These are phyloP conservation scores for Alectoria sarmentosa DNA, from an alignment of 495 filamentous ascomycete species.

Conservation along the genomic window DNA sequence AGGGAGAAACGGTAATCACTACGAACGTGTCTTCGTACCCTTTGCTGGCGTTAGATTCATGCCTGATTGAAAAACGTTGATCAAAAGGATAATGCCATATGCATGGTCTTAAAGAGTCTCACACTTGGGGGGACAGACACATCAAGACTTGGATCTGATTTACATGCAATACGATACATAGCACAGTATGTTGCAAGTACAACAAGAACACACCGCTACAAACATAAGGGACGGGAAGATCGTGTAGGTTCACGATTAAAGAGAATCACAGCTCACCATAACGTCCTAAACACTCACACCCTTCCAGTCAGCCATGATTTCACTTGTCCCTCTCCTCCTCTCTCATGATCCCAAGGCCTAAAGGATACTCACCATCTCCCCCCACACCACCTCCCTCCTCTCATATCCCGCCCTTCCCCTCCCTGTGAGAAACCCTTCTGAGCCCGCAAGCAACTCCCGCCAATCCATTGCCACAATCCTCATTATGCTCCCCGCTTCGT, in stretches of 20 bases:
- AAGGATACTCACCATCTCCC: slow-evolving; percentile 64
- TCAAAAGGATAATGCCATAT: neutral
- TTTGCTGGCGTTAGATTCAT: slow-evolving; percentile 1
- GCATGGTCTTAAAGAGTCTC: neutral
- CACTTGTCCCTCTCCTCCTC: neutral
- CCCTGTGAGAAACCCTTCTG: slow-evolving; percentile 73
- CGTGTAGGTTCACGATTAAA: slow-evolving; percentile 4
- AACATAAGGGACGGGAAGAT: too few relatives aligned
- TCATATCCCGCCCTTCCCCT: slow-evolving; percentile 57
- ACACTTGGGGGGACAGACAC: neutral
- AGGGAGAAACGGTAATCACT: neutral
- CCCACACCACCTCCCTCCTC: slow-evolving; percentile 75
- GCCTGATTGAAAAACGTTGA: neutral
- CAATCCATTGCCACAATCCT: slow-evolving; percentile 62
- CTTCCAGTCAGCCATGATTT: slow-evolving; percentile 15
- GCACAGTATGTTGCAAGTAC: neutral
- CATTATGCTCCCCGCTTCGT: slow-evolving; percentile 55
- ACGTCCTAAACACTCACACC: slow-evolving; percentile 38
- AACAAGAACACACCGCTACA: neutral
- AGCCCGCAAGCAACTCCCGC: slow-evolving; percentile 67
- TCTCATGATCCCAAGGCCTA: neutral
- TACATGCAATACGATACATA: neutral
- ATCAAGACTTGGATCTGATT: neutral
- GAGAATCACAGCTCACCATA: slow-evolving; percentile 41
- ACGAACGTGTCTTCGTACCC: slow-evolving; percentile 5